These are phyloP conservation scores for Cladorrhinum samala DNA, from an alignment of 495 filamentous ascomycete species.

Conservation along the genomic window DNA sequence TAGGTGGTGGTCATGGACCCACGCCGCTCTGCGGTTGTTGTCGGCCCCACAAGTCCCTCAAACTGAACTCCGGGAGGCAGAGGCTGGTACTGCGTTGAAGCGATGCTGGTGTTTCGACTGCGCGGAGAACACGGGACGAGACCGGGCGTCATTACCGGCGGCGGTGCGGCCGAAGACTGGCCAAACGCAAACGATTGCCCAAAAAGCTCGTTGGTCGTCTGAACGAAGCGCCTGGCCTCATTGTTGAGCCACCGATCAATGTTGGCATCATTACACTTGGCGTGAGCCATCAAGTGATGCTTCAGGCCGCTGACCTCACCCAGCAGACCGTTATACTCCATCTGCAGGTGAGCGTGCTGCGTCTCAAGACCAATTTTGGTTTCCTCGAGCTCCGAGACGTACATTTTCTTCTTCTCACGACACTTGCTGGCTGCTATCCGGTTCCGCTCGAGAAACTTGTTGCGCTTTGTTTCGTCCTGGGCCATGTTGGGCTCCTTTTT, in stretches of 20 bases:
- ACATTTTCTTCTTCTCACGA: constrained; percentile 79
- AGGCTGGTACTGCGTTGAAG: constrained; percentile 15
- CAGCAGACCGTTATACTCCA: constrained; percentile 34
- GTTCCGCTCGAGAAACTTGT: constrained; percentile 68
- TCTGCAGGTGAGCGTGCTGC: constrained; percentile 29
- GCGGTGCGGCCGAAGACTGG: neutral
- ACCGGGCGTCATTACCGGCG: neutral
- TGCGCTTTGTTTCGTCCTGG: constrained; percentile 28
- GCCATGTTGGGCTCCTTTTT: constrained; percentile 10
- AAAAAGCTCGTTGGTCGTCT: constrained; percentile 27
- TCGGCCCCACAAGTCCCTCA: constrained; percentile 7
- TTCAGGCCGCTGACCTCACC: constrained; percentile 50
- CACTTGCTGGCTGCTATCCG: constrained; percentile 81
- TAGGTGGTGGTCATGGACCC: constrained; percentile 20
- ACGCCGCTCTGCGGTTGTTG: constrained; percentile 11
- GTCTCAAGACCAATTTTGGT: constrained; percentile 35
- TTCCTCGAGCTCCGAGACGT: constrained; percentile 55
- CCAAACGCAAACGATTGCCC: constrained; percentile 23
- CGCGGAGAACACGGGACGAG: constrained; percentile 9
- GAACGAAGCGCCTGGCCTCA: constrained; percentile 36
- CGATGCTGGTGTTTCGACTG: constrained; percentile 20
- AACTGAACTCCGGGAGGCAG: constrained; percentile 9
- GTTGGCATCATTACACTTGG: constrained; percentile 50
- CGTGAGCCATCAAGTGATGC: constrained; percentile 53
- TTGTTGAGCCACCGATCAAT: constrained; percentile 43